Evolutionary conservation across 75 land plant species (phyloP).

Genomic region (Pinus tabuliformis): DNA sequence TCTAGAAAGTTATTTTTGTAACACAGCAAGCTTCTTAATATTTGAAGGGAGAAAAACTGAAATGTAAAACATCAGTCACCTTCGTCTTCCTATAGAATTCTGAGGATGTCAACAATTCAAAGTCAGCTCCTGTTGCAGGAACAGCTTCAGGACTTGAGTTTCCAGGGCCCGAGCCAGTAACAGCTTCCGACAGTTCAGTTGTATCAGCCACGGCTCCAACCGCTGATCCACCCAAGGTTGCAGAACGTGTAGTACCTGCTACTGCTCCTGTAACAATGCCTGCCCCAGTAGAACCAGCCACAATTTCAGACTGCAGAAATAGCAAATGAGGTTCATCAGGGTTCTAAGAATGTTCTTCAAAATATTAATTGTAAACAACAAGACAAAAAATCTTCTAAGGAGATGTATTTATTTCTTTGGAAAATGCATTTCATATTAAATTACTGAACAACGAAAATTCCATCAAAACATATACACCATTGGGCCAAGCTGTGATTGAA

Average conservation of each 20-base stretch:
- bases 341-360: neutral
- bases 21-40: conserved; percentile 4
- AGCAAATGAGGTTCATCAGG: neutral
- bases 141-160: conserved; percentile 33
- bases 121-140: conserved; percentile 47
- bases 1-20: neutral
- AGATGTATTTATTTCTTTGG: too few species aligned
- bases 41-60: conserved; percentile 1
- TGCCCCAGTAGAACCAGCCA: conserved; percentile 13
- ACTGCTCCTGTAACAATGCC: neutral
- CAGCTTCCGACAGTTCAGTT: conserved; percentile 7
- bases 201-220: neutral
- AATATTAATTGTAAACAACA: neutral
- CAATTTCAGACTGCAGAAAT: conserved; percentile 21
- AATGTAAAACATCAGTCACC: conserved; percentile 30
- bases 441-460: too few species aligned
- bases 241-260: conserved; percentile 2
- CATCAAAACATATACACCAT: too few species aligned
- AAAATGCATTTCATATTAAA: too few species aligned
- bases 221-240: conserved; percentile 4
- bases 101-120: conserved; percentile 70
- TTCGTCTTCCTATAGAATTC: conserved; percentile 69
- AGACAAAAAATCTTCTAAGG: neutral
- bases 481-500: too few species aligned
- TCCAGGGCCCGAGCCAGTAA: neutral